Evolutionary conservation across 1,284 basidiomycete species (phyloP).

Genomic region (Tylopilus sp.): DNA sequence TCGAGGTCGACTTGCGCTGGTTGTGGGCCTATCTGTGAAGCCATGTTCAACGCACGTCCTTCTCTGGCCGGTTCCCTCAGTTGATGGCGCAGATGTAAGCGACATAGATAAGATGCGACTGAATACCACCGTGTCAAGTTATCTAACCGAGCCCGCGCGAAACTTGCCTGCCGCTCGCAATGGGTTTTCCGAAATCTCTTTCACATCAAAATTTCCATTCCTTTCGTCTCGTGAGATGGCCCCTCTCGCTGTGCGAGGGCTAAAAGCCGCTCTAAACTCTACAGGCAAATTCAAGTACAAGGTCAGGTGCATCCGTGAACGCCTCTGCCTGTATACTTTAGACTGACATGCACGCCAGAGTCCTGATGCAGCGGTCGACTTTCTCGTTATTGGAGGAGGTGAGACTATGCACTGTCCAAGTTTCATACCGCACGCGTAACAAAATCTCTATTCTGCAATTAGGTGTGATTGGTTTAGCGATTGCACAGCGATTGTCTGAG

Average conservation of each 20-base stretch:
- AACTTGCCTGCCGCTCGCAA: no score
- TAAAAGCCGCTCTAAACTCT: slow-evolving; percentile 61
- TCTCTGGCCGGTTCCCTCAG: neutral
- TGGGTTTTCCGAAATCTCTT: neutral
- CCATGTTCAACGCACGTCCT: slow-evolving; percentile 12
- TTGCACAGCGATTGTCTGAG: slow-evolving; percentile 74
- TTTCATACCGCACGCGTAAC: neutral
- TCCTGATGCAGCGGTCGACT: slow-evolving; percentile 81
- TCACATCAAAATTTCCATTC: neutral
- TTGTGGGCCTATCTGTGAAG: slow-evolving; percentile 33
- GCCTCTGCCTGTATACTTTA: neutral
- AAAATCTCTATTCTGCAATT: neutral
- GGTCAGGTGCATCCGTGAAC: slow-evolving; percentile 38
- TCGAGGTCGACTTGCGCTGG: slow-evolving; percentile 39
- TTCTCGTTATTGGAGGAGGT: slow-evolving; percentile 92
- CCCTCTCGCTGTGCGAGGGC: slow-evolving; percentile 43
- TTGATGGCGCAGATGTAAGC: neutral
- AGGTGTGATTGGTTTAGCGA: slow-evolving; percentile 88
- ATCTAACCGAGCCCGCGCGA: slow-evolving; percentile 10
- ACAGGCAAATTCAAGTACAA: slow-evolving; percentile 61
- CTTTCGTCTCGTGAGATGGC: slow-evolving; percentile 17
- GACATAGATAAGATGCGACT: slow-evolving; percentile 23
- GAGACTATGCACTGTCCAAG: slow-evolving; percentile 16
- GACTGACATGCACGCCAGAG: slow-evolving; percentile 37
- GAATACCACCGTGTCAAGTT: neutral